A percentile compares a stretch with the other conserved stretches of the same genome.
Conservation (phyloP, 106 monocot species). For the Phalaenopsis equestris region DNA sequence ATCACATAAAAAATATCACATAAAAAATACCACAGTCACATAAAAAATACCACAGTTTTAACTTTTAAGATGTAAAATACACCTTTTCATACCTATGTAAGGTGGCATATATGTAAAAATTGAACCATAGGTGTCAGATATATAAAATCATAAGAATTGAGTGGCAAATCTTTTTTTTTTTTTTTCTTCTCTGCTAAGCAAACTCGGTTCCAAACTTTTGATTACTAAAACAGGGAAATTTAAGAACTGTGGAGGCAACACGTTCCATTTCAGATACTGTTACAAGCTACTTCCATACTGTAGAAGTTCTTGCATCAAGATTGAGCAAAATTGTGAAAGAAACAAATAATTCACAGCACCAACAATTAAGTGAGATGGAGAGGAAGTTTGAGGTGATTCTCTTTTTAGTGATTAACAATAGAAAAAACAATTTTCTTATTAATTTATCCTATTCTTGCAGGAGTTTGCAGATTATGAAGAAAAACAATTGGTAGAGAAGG, state of each 20-base stretch:
- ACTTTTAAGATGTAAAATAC: too few species aligned
- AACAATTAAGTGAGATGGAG: slow-evolving; percentile 66
- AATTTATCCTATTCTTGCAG: slow-evolving; percentile 23
- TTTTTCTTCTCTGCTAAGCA: not conserved
- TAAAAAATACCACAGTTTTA: too few species aligned
- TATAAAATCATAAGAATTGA: too few species aligned
- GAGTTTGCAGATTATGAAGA: slow-evolving; percentile 75
- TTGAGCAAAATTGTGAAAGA: slow-evolving; percentile 63
- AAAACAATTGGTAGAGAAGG: slow-evolving; percentile 62
- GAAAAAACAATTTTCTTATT: not conserved
- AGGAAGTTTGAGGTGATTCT: slow-evolving; percentile 71
- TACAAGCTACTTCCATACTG: slow-evolving; percentile 51
- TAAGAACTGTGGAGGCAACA: slow-evolving; percentile 50
- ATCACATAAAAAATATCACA: too few species aligned
- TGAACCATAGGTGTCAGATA: too few species aligned
- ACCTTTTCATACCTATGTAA: too few species aligned
- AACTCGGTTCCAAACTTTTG: not conserved
- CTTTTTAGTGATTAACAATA: not conserved
- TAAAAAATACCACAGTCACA: too few species aligned
- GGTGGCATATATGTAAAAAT: too few species aligned
- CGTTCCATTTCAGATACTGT: slow-evolving; percentile 62
- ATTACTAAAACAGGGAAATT: slow-evolving; percentile 47
- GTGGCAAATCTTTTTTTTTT: too few species aligned
- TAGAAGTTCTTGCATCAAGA: slow-evolving; percentile 53
- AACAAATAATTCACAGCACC: slow-evolving; percentile 48